A percentile compares a stretch with the other conserved stretches of the same genome.
Conservation (phyloP, 2,329 filamentous ascomycete species). For the Exophiala oligosperma region DNA sequence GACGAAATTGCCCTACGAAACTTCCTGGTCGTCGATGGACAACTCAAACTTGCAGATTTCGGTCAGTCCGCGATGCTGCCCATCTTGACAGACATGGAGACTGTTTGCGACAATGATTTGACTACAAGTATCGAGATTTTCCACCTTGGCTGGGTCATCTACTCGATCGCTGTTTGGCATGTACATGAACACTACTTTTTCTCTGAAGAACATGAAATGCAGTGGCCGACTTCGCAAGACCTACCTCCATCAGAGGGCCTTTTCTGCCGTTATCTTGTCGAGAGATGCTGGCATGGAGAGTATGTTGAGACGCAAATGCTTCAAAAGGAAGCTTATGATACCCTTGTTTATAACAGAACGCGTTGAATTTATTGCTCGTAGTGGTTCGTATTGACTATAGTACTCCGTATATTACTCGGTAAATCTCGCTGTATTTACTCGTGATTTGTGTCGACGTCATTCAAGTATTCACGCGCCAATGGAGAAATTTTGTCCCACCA, state of each 20-base stretch:
- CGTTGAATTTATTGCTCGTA: background rate
- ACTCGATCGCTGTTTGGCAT: constrained; percentile 6
- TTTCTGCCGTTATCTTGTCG: constrained; percentile 2
- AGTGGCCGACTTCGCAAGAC: constrained; percentile 2
- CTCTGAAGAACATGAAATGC: background rate
- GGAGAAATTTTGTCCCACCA: background rate
- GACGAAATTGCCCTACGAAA: constrained; percentile 27
- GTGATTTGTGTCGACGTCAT: background rate
- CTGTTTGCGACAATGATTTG: constrained; percentile 6
- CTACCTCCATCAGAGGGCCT: constrained; percentile 3
- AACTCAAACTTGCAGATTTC: constrained; percentile 8
- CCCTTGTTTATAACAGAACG: background rate
- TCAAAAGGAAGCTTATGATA: background rate
- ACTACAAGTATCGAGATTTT: constrained; percentile 4
- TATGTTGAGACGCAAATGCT: constrained; percentile 1
- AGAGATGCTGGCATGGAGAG: constrained; percentile 5
- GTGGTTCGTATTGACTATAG: too few species aligned
- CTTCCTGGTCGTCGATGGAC: constrained; percentile 16
- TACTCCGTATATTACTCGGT: background rate
- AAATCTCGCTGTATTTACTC: background rate
- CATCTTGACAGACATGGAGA: constrained; percentile 4
- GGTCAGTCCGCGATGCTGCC: constrained; percentile 4
- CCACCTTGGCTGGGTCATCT: constrained; percentile 7
- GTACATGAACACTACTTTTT: constrained; percentile 6
- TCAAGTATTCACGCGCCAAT: background rate